Evolutionary conservation across 345 rosid genomes (phyloP), one percentile per base, ranked within the genome.

Genomic region (Camelina laxa): DNA sequence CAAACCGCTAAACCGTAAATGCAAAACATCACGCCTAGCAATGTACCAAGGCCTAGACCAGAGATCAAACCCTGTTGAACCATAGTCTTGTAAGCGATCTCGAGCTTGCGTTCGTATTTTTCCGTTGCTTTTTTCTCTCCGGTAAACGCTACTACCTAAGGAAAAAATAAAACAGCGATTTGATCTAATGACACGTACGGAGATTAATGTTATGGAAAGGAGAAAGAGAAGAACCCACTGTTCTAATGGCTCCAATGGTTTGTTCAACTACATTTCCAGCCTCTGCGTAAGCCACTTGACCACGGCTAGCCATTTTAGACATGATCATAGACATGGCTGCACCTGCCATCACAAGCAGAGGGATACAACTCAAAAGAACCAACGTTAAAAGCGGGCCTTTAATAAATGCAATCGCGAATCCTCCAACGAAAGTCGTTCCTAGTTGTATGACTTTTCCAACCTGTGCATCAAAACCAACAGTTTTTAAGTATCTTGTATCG

Each of bases 261-360:
- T 93, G 96, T 82, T 93, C 97, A 3, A 91, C 98, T 0, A 89
- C 87, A 70, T 83, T 84, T 42, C 97, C 98, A 21, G 98, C 98
- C 74, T 87, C 89, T 8, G 97, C 88, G 27, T 93, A 91, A 30
- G 98, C 97, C 30, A 86, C 65, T 73, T 93, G 97, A 47, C 87
- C 93, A 17, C 82, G 90, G 70, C 92, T 87, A 2, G 93, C 81
- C 91, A 88, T 84, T 80, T 85, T 91, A 1, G 93, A 24, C 85
- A 85, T 82, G 49, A 87, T 74, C 45, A 81, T 7, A 4, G 92
- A 80, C 92, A 86, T 82, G 57, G 69, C 7, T 60, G 84, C 97
- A 21, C 91, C 97, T 12, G 88, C 84, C 19, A 74, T 0, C 12
- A 76, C 91, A 10, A 89, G 65, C 59, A 80, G 65, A 66, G 98